A percentile compares a stretch with the other conserved stretches of the same genome.
phyloP scores from a whole-genome alignment of 2,329 filamentous ascomycete species.

The Talaromyces albobiverticillius region DNA sequence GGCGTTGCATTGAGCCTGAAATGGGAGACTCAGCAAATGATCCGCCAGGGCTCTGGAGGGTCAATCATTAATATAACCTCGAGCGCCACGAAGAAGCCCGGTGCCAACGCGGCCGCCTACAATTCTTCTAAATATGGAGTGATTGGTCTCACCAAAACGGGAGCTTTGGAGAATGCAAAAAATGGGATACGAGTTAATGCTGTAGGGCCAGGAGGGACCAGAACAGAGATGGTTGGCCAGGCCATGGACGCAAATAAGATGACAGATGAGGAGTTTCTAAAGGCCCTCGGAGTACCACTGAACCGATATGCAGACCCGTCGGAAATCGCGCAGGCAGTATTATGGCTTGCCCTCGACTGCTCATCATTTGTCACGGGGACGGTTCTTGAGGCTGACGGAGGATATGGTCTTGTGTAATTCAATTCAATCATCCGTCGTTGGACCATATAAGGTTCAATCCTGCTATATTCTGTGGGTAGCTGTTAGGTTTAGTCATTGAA shows the following conservation, averaged over 20 bases:
- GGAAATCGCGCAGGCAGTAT: constrained; percentile 31
- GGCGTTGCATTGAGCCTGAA: background rate
- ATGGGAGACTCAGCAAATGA: background rate
- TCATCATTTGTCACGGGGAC: constrained; percentile 32
- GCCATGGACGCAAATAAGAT: constrained; percentile 18
- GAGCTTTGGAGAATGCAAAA: background rate
- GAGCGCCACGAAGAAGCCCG: constrained; percentile 28
- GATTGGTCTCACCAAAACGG: background rate
- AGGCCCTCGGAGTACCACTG: constrained; percentile 10
- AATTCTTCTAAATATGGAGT: background rate
- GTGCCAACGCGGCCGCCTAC: constrained; percentile 1
- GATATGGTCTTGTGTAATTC: constrained; percentile 11
- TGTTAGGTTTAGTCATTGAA: too few species aligned
- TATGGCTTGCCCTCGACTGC: constrained; percentile 32
- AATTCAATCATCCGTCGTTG: too few species aligned
- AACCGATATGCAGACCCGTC: constrained; percentile 21
- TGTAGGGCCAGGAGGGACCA: background rate
- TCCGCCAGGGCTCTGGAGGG: constrained; percentile 20
- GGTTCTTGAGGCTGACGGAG: constrained; percentile 30
- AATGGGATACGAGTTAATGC: background rate
- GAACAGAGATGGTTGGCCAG: constrained; percentile 61
- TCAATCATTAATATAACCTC: constrained; percentile 44
- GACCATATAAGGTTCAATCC: too few species aligned
- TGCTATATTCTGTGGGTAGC: too few species aligned
- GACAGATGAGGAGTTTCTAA: background rate